Percentiles rank a stretch among this genome's conserved stretches.
Evolutionary conservation across 176 grass and related monocot species (phyloP).

Genomic region (Aegilops sharonensis): DNA sequence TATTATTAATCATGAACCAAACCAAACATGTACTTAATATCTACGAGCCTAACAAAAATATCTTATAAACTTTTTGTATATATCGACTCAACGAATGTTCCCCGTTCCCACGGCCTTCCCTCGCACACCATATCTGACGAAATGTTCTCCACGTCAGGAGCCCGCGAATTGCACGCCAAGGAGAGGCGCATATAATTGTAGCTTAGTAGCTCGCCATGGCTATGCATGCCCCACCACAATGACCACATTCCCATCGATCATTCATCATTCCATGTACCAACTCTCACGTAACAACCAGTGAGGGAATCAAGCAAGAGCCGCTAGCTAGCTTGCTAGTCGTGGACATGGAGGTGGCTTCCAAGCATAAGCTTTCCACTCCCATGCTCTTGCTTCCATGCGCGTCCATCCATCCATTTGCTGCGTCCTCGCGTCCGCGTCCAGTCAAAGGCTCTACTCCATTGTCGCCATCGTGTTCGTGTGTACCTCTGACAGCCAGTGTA

Average conservation of each 20-base stretch:
- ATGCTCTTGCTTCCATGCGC: not conserved
- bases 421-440: not conserved
- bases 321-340: not conserved
- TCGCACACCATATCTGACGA: not conserved
- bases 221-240: not conserved
- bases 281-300: not conserved
- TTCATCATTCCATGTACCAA: not conserved
- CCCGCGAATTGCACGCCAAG: not conserved
- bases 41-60: no score
- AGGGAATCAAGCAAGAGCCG: not conserved
- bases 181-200: not conserved
- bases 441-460: not conserved
- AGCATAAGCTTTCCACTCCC: conserved; percentile 20
- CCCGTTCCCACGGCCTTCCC: no score
- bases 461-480: not conserved
- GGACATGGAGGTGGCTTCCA: conserved; percentile 24
- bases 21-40: no score
- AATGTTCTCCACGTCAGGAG: not conserved
- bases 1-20: no score
- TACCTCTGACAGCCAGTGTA: not conserved
- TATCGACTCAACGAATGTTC: no score
- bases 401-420: not conserved
- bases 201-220: not conserved
- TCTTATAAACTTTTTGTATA: no score
- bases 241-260: not conserved